Evolutionary conservation across 352 stramenopile species (phyloP).

Genomic region (Pythium dissotocum): DNA sequence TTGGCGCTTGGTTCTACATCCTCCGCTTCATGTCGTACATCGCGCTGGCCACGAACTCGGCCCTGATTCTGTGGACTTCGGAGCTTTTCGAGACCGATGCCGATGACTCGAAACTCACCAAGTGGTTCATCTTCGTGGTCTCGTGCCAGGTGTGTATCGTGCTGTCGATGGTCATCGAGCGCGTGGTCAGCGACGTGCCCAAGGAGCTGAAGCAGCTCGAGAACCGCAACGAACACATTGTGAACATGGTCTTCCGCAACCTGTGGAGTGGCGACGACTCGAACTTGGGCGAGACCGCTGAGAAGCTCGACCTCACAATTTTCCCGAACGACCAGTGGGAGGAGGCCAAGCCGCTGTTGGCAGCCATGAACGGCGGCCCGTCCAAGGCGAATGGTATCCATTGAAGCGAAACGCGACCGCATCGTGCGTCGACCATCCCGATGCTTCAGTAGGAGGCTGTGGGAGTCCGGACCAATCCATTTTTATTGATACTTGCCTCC

Average conservation of each 20-base stretch:
- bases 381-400: conserved; percentile 13
- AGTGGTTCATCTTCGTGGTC: conserved; percentile 71
- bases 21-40: conserved; percentile 83
- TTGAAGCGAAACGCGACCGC: conserved; percentile 15
- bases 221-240: conserved; percentile 70
- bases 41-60: conserved; percentile 73
- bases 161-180: conserved; percentile 62
- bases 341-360: conserved; percentile 30
- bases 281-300: conserved; percentile 69
- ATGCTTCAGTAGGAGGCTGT: conserved; percentile 8
- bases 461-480: background rate
- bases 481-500: conserved; percentile 1
- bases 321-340: conserved; percentile 75
- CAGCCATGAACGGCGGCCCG: background rate
- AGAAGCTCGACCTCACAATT: conserved; percentile 72
- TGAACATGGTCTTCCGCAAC: conserved; percentile 77
- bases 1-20: conserved; percentile 93
- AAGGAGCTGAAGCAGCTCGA: conserved; percentile 55
- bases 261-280: conserved; percentile 65
- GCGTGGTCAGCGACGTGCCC: conserved; percentile 56
- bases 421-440: conserved; percentile 19
- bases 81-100: conserved; percentile 44
- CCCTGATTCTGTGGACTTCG: conserved; percentile 84
- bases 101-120: conserved; percentile 29
- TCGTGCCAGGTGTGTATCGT: conserved; percentile 72